Evolutionary conservation across 2,329 filamentous ascomycete species (phyloP), one percentile per base, ranked within the genome.

Genomic region (Clarireedia hainanense): DNA sequence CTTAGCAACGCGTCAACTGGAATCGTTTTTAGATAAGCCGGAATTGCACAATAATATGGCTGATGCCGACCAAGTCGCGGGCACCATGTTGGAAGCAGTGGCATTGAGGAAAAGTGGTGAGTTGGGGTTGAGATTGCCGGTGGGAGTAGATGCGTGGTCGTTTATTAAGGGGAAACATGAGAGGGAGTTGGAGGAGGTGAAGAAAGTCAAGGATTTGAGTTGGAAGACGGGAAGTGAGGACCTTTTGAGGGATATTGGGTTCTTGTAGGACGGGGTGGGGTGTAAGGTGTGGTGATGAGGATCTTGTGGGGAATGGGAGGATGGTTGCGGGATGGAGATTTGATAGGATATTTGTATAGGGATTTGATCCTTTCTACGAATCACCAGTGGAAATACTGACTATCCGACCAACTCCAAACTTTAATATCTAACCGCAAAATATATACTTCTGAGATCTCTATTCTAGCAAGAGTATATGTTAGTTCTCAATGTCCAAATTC

Each of bases 1-100:
- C 39, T 64, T 62, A 51, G 67, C 68, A 6, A 50, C 65, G 1
- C 63, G 69, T 6, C 53, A 59, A 14, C n/a, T 66, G 4, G 59
- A 57, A 55, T 23, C 42, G 6, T 27, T 47, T 42, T 5, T 34
- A 0, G 60, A 53, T 14, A 9, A 47, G 47, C 52, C 30, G 10
- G 10, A 34, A 34, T 12, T 34, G 30, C 30, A 14, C 4, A 2
- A 12, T 12, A 12, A 34, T 4, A 34, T 60, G 26, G 47, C 54
- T 40, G 57, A 63, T 17, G 56, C 61, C 20, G 27, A 49, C 27
- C 48, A 50, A 52, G 47, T 61, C 34, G 53, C 56, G 24, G 20
- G 58, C 40, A 39, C 58, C 40, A 24, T 64, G 39, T 46, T 59
- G 24, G 5, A 60, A 4, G 37, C 52, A 9, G 51, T 47, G 34